Evolutionary conservation across 2,329 filamentous ascomycete genomes (phyloP).

Genomic region (Dactylellina parvicollis): DNA sequence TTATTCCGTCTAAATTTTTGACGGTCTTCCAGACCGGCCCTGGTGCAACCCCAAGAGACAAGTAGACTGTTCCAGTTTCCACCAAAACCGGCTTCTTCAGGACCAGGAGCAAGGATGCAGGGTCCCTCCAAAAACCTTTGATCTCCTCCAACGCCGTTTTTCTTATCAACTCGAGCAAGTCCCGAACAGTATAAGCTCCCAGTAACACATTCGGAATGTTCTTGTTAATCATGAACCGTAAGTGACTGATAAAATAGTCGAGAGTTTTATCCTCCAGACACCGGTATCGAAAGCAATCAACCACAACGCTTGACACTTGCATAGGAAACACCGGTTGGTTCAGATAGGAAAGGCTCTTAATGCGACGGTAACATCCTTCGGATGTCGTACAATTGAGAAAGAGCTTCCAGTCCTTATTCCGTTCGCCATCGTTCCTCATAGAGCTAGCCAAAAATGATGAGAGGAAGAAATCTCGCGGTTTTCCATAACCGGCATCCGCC

Average conservation of each 20-base stretch:
- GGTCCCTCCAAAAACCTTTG: constrained; percentile 39
- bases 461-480: constrained; percentile 21
- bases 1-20: constrained; percentile 17
- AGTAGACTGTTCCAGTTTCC: constrained; percentile 24
- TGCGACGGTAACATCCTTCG: constrained; percentile 25
- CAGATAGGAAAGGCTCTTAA: constrained; percentile 30
- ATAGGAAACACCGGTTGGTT: constrained; percentile 33
- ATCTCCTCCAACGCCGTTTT: constrained; percentile 31
- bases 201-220: constrained; percentile 14
- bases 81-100: constrained; percentile 30
- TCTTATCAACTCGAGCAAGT: constrained; percentile 28
- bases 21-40: constrained; percentile 25
- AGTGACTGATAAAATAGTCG: constrained; percentile 35
- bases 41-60: constrained; percentile 40
- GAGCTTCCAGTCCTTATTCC: constrained; percentile 24
- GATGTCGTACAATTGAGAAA: constrained; percentile 12
- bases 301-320: constrained; percentile 6
- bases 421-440: constrained; percentile 26
- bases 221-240: constrained; percentile 47
- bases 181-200: constrained; percentile 21
- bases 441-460: constrained; percentile 10
- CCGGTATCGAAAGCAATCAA: constrained; percentile 38
- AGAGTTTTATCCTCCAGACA: constrained; percentile 37
- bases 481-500: constrained; percentile 21
- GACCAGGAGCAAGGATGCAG: constrained; percentile 25